A percentile compares a stretch with the other conserved stretches of the same genome.
These are phyloP conservation scores for Kockovaella imperatae DNA, from an alignment of 768 basidiomycete species.

Conservation along the genomic window DNA sequence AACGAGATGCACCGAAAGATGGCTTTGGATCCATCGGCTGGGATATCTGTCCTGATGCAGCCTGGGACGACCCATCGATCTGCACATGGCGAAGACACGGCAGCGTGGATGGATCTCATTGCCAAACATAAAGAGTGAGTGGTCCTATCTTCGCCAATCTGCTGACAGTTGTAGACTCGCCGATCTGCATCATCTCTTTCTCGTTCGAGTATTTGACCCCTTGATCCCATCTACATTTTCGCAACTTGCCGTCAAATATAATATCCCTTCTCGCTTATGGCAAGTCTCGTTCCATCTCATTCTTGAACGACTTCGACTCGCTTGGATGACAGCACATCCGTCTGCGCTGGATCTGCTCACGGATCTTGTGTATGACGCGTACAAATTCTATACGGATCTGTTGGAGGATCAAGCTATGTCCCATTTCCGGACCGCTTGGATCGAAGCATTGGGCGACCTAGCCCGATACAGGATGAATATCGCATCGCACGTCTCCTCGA, in stretches of 20 bases:
- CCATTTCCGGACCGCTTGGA: slow-evolving; percentile 73
- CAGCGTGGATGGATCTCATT: slow-evolving; percentile 47
- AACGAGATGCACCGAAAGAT: slow-evolving; percentile 69
- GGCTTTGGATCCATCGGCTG: slow-evolving; percentile 50
- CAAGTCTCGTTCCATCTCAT: slow-evolving; percentile 80
- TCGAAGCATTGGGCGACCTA: slow-evolving; percentile 93
- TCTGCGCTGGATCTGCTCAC: slow-evolving; percentile 70
- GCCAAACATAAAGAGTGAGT: slow-evolving; percentile 72
- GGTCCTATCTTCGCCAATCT: neutral
- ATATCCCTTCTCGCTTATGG: slow-evolving; percentile 91
- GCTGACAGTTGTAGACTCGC: slow-evolving; percentile 59
- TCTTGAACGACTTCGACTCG: slow-evolving; percentile 79
- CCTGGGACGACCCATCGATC: slow-evolving; percentile 7
- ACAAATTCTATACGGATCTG: slow-evolving; percentile 83
- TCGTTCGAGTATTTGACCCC: slow-evolving; percentile 76
- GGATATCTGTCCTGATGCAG: slow-evolving; percentile 16
- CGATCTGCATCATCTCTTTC: slow-evolving; percentile 79
- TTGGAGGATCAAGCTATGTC: slow-evolving; percentile 69
- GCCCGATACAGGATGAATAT: slow-evolving; percentile 92
- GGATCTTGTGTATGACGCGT: slow-evolving; percentile 91
- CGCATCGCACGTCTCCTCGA: slow-evolving; percentile 65
- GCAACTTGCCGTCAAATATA: slow-evolving; percentile 85
- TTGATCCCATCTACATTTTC: slow-evolving; percentile 80
- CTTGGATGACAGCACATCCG: slow-evolving; percentile 58
- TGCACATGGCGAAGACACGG: slow-evolving; percentile 25